Evolutionary conservation across 768 basidiomycete genomes (phyloP), one percentile per base, ranked within the genome.

Genomic region (Leucogyrophana mollusca): DNA sequence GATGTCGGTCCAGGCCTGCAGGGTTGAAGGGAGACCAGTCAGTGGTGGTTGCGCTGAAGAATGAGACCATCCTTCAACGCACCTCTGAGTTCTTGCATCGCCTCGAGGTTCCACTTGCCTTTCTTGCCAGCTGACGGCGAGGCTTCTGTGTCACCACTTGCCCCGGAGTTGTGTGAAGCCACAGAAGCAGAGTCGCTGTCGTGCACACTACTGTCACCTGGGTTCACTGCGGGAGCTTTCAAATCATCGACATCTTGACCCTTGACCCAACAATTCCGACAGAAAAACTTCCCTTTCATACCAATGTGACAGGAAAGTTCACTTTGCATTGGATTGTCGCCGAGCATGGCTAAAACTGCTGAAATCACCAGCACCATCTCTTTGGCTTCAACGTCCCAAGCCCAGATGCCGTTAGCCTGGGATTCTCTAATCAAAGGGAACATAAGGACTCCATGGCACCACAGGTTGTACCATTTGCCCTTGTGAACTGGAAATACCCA

Each of bases 261-360:
- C 37, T 65, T 53, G 0, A 70, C 73, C 49, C 54, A 51, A 47
- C 76, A 78, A 1, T 50, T 53, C 2, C 69, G 61, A 44, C 76
- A 78, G 52, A 74, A 73, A 23, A 56, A 60, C 21, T 67, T 70
- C 0, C 65, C 72, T 0, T 37, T 44, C 8, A 71, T 46, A 0
- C 72, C 74, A 46, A 74, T 65, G 40, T 78, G 77, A 39, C 66
- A 75, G 0, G 72, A 64, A 47, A 76, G 55, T 52, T 76, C 70
- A 34, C 73, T 58, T 27, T 56, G 69, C 74, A 74, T 75, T 0
- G 72, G 75, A 50, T 78, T 76, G 49, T 78, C 72, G 0, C 73
- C 74, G 0, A 69, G 58, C 9, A 73, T 24, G 0, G 66, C 68
- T 0, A 71, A 54, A 4, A 69, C 50, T 3, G 23, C 41, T 0